Evolutionary conservation across 2,329 filamentous ascomycete genomes (phyloP).

Genomic region (Scytalidium lignicola): DNA sequence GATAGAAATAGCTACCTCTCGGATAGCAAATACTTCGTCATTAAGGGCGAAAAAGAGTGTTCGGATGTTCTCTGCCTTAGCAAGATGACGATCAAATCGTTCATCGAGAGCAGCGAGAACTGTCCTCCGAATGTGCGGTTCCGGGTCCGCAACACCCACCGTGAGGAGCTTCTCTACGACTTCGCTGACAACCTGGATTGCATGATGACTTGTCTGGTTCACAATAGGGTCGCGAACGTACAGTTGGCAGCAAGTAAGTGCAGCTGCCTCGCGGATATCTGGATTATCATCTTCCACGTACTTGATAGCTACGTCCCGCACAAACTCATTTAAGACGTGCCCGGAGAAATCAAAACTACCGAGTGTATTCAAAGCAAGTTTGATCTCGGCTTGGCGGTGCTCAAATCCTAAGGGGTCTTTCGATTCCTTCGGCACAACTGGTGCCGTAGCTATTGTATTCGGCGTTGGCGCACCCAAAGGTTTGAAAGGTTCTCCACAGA

Average conservation of each 20-base stretch:
- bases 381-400: slow-evolving; percentile 78
- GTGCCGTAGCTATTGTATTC: slow-evolving; percentile 74
- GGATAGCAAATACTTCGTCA: slow-evolving; percentile 86
- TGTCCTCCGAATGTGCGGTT: slow-evolving; percentile 81
- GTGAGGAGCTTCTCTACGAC: slow-evolving; percentile 96
- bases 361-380: slow-evolving; percentile 86
- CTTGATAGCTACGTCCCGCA: slow-evolving; percentile 94
- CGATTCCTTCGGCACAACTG: slow-evolving; percentile 80
- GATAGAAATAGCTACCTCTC: slow-evolving; percentile 92
- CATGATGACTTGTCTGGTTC: slow-evolving; percentile 94
- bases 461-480: slow-evolving; percentile 83
- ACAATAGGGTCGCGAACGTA: slow-evolving; percentile 97
- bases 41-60: slow-evolving; percentile 94
- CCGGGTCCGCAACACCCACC: slow-evolving; percentile 87
- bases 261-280: slow-evolving; percentile 88
- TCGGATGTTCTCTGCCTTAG: slow-evolving; percentile 94
- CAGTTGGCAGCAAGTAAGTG: slow-evolving; percentile 94
- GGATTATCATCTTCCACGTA: slow-evolving; percentile 96
- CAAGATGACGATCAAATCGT: slow-evolving; percentile 93
- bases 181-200: slow-evolving; percentile 93
- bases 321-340: slow-evolving; percentile 95
- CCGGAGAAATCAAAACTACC: slow-evolving; percentile 96
- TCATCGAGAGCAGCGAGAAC: slow-evolving; percentile 86
- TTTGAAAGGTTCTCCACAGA: slow-evolving; percentile 88
- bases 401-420: slow-evolving; percentile 81